Evolutionary conservation across 1,284 basidiomycete genomes (phyloP), one percentile per base, ranked within the genome.

Genomic region (Schizopora paradoxa): DNA sequence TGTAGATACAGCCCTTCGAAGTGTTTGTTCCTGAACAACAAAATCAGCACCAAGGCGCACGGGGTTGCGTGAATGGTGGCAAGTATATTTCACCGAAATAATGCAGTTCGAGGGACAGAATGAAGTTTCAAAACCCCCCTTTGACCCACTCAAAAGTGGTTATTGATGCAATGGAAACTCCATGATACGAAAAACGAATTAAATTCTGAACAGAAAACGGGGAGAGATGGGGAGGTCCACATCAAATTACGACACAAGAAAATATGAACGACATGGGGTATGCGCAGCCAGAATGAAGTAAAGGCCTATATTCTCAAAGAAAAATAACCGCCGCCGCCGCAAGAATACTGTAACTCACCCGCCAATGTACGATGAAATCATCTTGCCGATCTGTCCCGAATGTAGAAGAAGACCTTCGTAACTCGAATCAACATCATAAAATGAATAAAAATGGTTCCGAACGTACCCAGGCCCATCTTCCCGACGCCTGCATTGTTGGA

Each of bases 401-500:
- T 86, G 79, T 38, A 94, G 69, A 34, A 95, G 70, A 56, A 83
- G 83, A 40, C 87, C 91, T 91, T 58, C 45, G 43, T 23, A 40
- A 26, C 39, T 6, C 42, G 25, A 35, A 32, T 45, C 25, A 27
- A 23, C n/a, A n/a, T n/a, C n/a, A n/a, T n/a, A n/a, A n/a, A n/a
- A n/a, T n/a, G n/a, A n/a, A n/a, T n/a, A n/a, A n/a, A n/a, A n/a
- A n/a, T n/a, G 49, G 23, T 37, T 19, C 40, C 16, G 4, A 31
- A 62, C 76, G 56, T 56, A 88, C 91, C 91, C 31, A 96, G 74
- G 36, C 91, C 91, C 28, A 72, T 77, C 51, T 86, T 76, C 27
- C 79, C 81, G 22, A 79, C 73, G 13, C 92, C 92, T 33, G 88
- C 87, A 67, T 96, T 95, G 65, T 96, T 96, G 11, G 91, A 93